A percentile compares a stretch with the other conserved stretches of the same genome.
phyloP scores from a whole-genome alignment of 208 protist genomes.

The Balamuthia mandrillaris region DNA sequence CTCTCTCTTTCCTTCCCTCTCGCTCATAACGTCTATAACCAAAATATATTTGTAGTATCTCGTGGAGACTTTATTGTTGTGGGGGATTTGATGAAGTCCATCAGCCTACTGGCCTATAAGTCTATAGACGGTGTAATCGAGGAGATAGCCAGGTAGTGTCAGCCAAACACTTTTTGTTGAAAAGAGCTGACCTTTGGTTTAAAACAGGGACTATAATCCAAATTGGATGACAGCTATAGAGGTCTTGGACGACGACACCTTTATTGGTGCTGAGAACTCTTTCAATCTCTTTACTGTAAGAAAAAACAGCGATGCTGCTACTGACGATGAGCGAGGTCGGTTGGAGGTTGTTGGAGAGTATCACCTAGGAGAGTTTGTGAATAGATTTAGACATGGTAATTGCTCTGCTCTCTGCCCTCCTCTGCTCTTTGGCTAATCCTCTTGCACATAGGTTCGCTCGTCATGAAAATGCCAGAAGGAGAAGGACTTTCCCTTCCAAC shows the following conservation, averaged over 20 bases:
- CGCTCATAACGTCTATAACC: too few relatives aligned
- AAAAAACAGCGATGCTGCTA: constrained; percentile 63
- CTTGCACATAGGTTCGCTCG: too few relatives aligned
- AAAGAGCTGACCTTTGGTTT: too few relatives aligned
- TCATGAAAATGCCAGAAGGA: constrained; percentile 49
- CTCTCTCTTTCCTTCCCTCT: too few relatives aligned
- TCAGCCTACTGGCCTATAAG: constrained; percentile 61
- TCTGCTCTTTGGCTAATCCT: too few relatives aligned
- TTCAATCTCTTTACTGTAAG: constrained; percentile 68
- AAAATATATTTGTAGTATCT: too few relatives aligned
- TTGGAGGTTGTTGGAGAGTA: constrained; percentile 70
- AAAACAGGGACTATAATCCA: constrained; percentile 63
- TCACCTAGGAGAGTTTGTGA: constrained; percentile 48
- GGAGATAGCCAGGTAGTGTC: constrained; percentile 67
- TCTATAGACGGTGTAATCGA: constrained; percentile 33
- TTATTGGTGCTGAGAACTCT: constrained; percentile 65
- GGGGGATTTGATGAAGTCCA: constrained; percentile 75
- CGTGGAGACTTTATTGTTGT: constrained; percentile 75
- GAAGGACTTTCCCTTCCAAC: constrained; percentile 31
- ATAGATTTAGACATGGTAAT: constrained; percentile 21
- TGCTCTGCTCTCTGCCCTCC: too few relatives aligned
- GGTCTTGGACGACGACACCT: constrained; percentile 68
- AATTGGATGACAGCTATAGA: constrained; percentile 69
- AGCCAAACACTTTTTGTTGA: too few relatives aligned
- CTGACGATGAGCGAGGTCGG: constrained; percentile 67